Evolutionary conservation across 306 rosid genomes (phyloP), one percentile per base, ranked within the genome.

Genomic region (Vachellia collinsii): DNA sequence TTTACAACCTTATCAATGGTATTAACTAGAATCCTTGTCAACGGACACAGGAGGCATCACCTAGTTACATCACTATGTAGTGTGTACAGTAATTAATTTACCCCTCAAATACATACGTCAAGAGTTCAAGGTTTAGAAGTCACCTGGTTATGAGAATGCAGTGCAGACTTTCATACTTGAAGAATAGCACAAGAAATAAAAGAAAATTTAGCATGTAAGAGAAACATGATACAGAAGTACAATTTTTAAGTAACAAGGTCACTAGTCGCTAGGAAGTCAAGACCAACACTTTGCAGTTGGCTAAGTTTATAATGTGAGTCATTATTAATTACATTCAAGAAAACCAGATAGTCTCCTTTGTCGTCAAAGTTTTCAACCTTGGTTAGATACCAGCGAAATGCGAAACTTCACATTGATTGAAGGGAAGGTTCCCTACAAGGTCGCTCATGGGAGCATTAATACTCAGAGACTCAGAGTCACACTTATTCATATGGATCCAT

Each of bases 101-200:
- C 20, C 70, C 37, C 50, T 54, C 42, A 41, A 56, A 36, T 12
- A 22, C 20, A 59, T 44, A 8, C 43, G 34, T 25, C 46, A 58
- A 70, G 44, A 8, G 34, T 44, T 25, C 46, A 58, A 70, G 44
- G 10, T 29, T 79, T 17, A 58, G 23, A 74, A 58, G 56, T 39
- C 69, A 39, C 44, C 23, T 75, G 70, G 59, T 59, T 29, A 39
- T 11, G 76, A 23, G 61, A 78, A 41, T 8, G 36, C 36, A 69
- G 5, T 36, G 47, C 20, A 79, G 70, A 70, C 39, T 70, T 79
- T 59, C 58, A 58, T 16, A 71, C 72, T 70, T 12, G 63, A 38
- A 36, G 17, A 17, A 36, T 16, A 61, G 50, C 51, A 46, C 71
- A 61, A 44, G 22, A 46, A 44, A 71, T 29, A 56, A 63, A 29